phyloP scores from a whole-genome alignment of 257 asterid species.

The Solanum chmielewskii region DNA sequence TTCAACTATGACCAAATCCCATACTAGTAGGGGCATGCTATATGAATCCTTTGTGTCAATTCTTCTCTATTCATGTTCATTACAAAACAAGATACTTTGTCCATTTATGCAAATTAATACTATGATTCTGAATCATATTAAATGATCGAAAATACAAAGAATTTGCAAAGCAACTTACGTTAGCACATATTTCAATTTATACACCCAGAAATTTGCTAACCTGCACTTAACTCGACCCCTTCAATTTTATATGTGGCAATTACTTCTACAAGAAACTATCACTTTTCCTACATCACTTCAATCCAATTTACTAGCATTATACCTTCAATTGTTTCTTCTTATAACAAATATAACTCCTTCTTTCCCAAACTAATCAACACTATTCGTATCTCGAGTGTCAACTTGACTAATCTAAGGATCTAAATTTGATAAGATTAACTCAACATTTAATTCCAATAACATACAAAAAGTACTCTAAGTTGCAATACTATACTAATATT shows the following conservation, averaged over 20 bases:
- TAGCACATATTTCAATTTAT: not conserved
- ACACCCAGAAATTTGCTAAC: not conserved
- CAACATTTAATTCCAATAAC: not conserved
- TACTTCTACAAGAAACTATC: not conserved
- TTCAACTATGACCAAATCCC: too few species aligned
- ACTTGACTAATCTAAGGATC: not conserved
- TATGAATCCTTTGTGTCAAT: not conserved
- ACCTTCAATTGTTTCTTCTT: not conserved
- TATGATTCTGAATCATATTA: not conserved
- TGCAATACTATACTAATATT: not conserved
- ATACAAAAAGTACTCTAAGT: not conserved
- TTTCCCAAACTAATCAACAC: not conserved
- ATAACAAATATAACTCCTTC: not conserved
- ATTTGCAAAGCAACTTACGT: not conserved
- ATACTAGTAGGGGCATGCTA: not conserved
- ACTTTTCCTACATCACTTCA: not conserved
- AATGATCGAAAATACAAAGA: not conserved
- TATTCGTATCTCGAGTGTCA: not conserved
- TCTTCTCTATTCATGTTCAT: not conserved
- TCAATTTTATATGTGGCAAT: not conserved
- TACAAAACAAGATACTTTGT: not conserved
- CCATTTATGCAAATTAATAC: not conserved
- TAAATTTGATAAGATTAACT: not conserved
- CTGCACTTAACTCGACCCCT: not conserved
- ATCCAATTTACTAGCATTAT: not conserved